Percentiles rank a stretch among this genome's conserved stretches.
Evolutionary conservation across 768 basidiomycete species (phyloP).

Genomic region (Leccinum sublutescens): DNA sequence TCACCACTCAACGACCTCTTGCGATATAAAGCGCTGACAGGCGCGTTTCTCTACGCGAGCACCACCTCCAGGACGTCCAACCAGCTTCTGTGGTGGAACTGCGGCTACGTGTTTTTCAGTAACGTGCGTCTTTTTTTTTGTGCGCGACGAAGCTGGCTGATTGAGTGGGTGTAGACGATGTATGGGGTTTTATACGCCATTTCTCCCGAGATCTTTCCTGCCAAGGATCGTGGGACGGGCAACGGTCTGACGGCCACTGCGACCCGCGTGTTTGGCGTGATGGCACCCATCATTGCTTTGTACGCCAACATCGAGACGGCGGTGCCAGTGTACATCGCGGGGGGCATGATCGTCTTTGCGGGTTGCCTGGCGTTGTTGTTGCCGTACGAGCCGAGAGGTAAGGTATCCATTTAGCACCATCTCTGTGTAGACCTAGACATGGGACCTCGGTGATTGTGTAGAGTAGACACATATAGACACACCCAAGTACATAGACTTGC

Average conservation of each 20-base stretch:
- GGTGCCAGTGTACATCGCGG: constrained; percentile 72
- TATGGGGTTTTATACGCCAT: constrained; percentile 72
- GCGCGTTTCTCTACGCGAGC: constrained; percentile 68
- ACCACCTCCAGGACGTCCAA: constrained; percentile 73
- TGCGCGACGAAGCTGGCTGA: not conserved
- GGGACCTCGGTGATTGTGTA: not conserved
- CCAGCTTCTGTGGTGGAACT: constrained; percentile 77
- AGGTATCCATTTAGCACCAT: constrained; percentile 53
- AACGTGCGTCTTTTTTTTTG: constrained; percentile 40
- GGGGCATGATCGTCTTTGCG: constrained; percentile 58
- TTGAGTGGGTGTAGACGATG: constrained; percentile 52
- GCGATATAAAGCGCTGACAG: constrained; percentile 60
- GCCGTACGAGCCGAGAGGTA: constrained; percentile 74
- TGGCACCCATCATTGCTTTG: constrained; percentile 63
- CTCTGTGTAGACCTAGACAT: not conserved
- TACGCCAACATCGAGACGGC: constrained; percentile 63
- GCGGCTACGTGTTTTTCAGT: constrained; percentile 54
- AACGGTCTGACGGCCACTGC: constrained; percentile 63
- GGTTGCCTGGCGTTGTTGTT: constrained; percentile 60
- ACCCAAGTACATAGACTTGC: not conserved
- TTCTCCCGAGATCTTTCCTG: constrained; percentile 69
- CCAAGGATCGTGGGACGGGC: constrained; percentile 71
- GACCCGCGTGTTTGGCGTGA: constrained; percentile 63
- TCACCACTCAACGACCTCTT: constrained; percentile 43
- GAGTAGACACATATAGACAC: not conserved